Evolutionary conservation across 805 yeast genomes (phyloP).

Genomic region (Cyberlindnera maritima): DNA sequence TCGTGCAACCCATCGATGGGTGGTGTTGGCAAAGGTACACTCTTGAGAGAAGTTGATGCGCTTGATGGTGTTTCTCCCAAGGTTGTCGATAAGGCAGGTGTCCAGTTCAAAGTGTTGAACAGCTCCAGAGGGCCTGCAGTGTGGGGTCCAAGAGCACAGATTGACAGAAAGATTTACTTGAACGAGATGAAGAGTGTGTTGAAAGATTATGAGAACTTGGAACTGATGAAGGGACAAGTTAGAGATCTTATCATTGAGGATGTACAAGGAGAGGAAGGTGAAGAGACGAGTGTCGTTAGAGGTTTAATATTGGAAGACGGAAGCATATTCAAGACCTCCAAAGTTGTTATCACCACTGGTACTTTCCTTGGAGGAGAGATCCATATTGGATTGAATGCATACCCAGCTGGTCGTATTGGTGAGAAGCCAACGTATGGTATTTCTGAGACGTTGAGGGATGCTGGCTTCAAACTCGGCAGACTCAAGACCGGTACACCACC

Average conservation of each 20-base stretch:
- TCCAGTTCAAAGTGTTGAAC: conserved; percentile 84
- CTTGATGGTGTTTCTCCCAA: conserved; percentile 86
- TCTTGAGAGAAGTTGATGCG: conserved; percentile 92
- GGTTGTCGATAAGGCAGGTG: conserved; percentile 91
- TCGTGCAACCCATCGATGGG: conserved; percentile 98
- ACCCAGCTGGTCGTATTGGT: conserved; percentile 92
- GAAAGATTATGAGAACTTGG: conserved; percentile 50
- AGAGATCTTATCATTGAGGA: conserved; percentile 73
- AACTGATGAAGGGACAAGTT: conserved; percentile 67
- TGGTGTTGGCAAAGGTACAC: conserved; percentile 96
- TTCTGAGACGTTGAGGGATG: conserved; percentile 68
- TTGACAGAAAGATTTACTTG: conserved; percentile 79
- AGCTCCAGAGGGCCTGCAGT: conserved; percentile 92
- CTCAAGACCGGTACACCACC: conserved; percentile 98
- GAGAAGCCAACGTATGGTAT: conserved; percentile 91
- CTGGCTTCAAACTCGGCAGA: conserved; percentile 84
- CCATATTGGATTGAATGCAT: conserved; percentile 77
- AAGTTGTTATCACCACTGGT: conserved; percentile 91
- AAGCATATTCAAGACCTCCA: conserved; percentile 50
- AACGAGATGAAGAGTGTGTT: conserved; percentile 75
- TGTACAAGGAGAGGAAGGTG: conserved; percentile 8
- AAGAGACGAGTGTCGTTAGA: conserved; percentile 35
- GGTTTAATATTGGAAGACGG: conserved; percentile 81
- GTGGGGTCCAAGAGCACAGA: conserved; percentile 98
- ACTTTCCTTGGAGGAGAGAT: conserved; percentile 94